Base-by-base conservation (phyloP, 2,329 filamentous ascomycete species). In the Aspergillus pseudoviridinutans region DNA sequence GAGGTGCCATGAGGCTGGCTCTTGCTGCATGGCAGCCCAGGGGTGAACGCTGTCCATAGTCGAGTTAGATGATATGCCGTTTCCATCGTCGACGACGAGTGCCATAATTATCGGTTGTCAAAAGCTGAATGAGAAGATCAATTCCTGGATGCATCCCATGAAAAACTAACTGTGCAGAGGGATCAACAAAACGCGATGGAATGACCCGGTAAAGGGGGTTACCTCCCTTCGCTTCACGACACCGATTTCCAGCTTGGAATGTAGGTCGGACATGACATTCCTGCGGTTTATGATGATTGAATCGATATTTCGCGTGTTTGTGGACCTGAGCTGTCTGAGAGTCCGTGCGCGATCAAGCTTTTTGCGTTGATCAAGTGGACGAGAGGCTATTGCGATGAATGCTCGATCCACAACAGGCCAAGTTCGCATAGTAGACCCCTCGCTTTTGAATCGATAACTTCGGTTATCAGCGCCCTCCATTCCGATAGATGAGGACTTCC, bases 141-240 rank as follows among this genome's bases (percentile, higher is more conserved):
- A 63, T 61, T 5, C 54, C 61, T 10, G 55, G 32, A 1, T 59
- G 55, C 1, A 63, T 59, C 2, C 59, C 61, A 6, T 60, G 49
- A 12, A 63, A 44, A 5, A 59, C 50, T 2, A 54, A 49, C 5
- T 56, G 53, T 1, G 61, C 53, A 20, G 61, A 63, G 1, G 53
- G 27, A 27, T 59, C 51, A 29, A 61, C 41, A 46, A 61, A 57
- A 29, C 50, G 51, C 29, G 42, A 55, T 3, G 57, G 54, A 5
- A 59, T 54, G 59, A 54, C 5, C 59, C 57, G 28, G 57, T 51
- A 24, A 61, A 61, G 12, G 9, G 25, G 8, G 7, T 12, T 22
- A 25, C 42, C 2, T 24, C 8, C 41, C 14, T 46, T 5, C 12
- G n/a, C 22, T 14, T 58, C 51, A 49, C 52, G 3, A 53, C 50